phyloP scores from a whole-genome alignment of 768 basidiomycete genomes.

The Tricholoma saponaceum region DNA sequence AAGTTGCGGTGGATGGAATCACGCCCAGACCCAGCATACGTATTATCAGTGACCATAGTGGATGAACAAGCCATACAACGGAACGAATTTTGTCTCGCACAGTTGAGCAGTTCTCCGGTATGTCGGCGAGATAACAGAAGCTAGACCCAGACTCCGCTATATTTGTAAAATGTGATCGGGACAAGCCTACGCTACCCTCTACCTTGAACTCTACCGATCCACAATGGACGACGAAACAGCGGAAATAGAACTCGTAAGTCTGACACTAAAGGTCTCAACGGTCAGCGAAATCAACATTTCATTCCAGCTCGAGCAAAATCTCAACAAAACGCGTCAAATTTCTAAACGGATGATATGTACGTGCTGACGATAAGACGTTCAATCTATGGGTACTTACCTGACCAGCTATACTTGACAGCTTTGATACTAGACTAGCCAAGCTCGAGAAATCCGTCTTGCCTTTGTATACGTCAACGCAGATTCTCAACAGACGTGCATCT shows the following conservation, averaged over 20 bases:
- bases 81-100: too few relatives aligned
- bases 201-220: background rate
- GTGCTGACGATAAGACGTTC: slow-evolving; percentile 18
- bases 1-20: too few relatives aligned
- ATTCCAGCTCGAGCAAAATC: slow-evolving; percentile 77
- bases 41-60: too few relatives aligned
- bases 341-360: slow-evolving; percentile 84
- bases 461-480: slow-evolving; percentile 74
- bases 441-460: slow-evolving; percentile 85
- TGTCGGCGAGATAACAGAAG: too few relatives aligned
- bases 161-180: too few relatives aligned
- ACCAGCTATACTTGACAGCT: slow-evolving; percentile 77
- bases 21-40: too few relatives aligned
- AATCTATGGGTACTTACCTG: slow-evolving; percentile 22
- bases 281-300: background rate
- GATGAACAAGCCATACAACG: too few relatives aligned
- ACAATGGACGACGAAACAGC: slow-evolving; percentile 65
- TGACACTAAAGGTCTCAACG: background rate
- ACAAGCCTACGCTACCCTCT: too few relatives aligned
- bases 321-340: slow-evolving; percentile 81
- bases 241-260: slow-evolving; percentile 64
- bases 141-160: too few relatives aligned
- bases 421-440: slow-evolving; percentile 76
- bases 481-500: slow-evolving; percentile 63
- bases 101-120: too few relatives aligned